Percentiles rank a stretch among this genome's conserved stretches.
phyloP scores from a whole-genome alignment of 306 rosid genomes.

The Prunus mongolica region DNA sequence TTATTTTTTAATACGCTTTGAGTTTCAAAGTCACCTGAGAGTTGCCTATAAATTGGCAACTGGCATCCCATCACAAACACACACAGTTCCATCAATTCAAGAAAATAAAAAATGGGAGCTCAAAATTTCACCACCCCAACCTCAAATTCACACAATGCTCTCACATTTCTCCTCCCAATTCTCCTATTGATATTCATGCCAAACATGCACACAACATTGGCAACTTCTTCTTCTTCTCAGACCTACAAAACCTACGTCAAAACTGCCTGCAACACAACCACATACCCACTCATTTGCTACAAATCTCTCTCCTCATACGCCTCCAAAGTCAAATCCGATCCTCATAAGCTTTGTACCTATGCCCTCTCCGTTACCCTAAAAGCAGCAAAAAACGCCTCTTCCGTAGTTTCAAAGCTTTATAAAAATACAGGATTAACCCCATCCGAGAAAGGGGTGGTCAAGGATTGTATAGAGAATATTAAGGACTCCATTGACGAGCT shows the following conservation, averaged over 20 bases:
- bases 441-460: slow-evolving; percentile 14
- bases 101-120: background rate
- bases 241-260: slow-evolving; percentile 10
- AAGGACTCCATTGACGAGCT: slow-evolving; percentile 22
- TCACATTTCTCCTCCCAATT: background rate
- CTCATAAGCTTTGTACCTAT: slow-evolving; percentile 32
- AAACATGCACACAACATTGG: background rate
- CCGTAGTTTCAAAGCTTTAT: slow-evolving; percentile 20
- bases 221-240: slow-evolving; percentile 1
- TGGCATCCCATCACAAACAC: background rate
- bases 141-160: background rate
- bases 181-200: background rate
- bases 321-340: slow-evolving; percentile 34
- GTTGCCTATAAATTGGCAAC: background rate
- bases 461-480: slow-evolving; percentile 41
- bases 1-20: background rate
- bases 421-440: background rate
- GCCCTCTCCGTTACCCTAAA: slow-evolving; percentile 34
- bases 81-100: background rate
- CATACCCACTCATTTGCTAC: slow-evolving; percentile 46
- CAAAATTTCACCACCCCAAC: background rate
- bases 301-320: slow-evolving; percentile 36
- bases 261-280: slow-evolving; percentile 23
- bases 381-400: slow-evolving; percentile 20
- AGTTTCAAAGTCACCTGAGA: background rate